These are phyloP conservation scores for Arachis stenosperma DNA, from an alignment of 306 rosid species.

Conservation along the genomic window DNA sequence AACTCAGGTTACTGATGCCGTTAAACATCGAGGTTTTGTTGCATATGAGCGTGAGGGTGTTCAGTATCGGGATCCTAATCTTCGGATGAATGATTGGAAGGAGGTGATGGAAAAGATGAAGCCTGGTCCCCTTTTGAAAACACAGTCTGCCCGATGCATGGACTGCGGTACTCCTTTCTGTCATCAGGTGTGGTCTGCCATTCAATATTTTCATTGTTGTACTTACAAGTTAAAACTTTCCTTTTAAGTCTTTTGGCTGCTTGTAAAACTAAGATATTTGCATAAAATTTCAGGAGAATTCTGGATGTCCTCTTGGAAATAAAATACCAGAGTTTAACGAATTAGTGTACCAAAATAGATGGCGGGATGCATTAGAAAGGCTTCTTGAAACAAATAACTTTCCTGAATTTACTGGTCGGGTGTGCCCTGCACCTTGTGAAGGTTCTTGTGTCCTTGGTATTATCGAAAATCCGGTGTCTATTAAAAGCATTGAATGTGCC, in stretches of 20 bases:
- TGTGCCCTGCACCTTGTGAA: slow-evolving; percentile 99
- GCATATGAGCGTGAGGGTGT: slow-evolving; percentile 96
- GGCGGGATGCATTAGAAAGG: slow-evolving; percentile 92
- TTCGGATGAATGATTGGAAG: slow-evolving; percentile 85
- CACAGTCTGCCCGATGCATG: slow-evolving; percentile 99
- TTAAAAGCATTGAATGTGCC: slow-evolving; percentile 94
- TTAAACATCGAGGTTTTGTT: slow-evolving; percentile 89
- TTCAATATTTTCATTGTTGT: too few relatives aligned
- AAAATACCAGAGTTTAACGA: slow-evolving; percentile 97
- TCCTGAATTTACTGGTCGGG: slow-evolving; percentile 98
- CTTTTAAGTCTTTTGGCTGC: too few relatives aligned
- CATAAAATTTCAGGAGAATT: slow-evolving; percentile 71
- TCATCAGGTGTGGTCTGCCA: slow-evolving; percentile 69
- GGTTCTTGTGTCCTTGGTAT: slow-evolving; percentile 87
- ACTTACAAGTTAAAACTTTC: too few relatives aligned
- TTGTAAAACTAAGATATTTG: slow-evolving; percentile 18
- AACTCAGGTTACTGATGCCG: slow-evolving; percentile 62
- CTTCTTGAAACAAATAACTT: slow-evolving; percentile 98
- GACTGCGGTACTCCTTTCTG: slow-evolving; percentile 97
- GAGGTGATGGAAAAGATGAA: slow-evolving; percentile 91
- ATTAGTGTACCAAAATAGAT: slow-evolving; percentile 92
- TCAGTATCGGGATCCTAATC: slow-evolving; percentile 85
- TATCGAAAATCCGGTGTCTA: slow-evolving; percentile 87
- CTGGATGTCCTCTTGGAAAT: slow-evolving; percentile 99
- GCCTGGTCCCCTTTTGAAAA: slow-evolving; percentile 93